Conservation (phyloP, 495 filamentous ascomycete genomes). For the Annulohypoxylon nitens region DNA sequence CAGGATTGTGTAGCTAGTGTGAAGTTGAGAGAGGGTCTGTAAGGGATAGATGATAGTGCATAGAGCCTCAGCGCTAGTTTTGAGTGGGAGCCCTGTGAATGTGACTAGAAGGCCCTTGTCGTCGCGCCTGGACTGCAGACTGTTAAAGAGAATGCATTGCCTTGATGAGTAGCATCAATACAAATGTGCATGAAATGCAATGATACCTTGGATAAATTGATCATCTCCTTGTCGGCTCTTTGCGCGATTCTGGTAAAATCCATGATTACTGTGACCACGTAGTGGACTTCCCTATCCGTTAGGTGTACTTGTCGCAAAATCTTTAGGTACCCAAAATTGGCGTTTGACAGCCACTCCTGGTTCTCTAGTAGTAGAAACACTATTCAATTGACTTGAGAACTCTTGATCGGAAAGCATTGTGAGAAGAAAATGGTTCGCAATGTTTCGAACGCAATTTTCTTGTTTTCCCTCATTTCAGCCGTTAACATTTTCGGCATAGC, state of each 20-base stretch:
- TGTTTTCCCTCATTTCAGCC: not conserved
- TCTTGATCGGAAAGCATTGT: not conserved
- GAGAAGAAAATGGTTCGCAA: slow-evolving; percentile 2
- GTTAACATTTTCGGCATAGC: not conserved
- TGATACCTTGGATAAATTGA: slow-evolving; percentile 5
- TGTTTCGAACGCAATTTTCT: not conserved
- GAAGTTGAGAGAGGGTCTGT: slow-evolving; percentile 43
- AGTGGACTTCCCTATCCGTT: not conserved
- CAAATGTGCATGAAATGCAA: not conserved
- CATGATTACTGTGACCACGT: not conserved
- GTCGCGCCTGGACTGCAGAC: not conserved
- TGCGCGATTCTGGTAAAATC: not conserved
- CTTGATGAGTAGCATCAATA: not conserved
- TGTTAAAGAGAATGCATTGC: no score
- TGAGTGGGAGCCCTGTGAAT: no score
- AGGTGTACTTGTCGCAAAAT: not conserved
- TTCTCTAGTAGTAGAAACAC: not conserved
- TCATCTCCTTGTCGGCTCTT: not conserved
- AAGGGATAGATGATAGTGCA: not conserved
- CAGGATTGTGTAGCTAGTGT: slow-evolving; percentile 49
- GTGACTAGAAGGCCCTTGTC: not conserved
- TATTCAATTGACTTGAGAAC: not conserved
- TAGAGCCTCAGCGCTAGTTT: not conserved
- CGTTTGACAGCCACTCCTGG: not conserved
- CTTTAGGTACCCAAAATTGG: not conserved